Conservation (phyloP, 2,329 filamentous ascomycete species). For the Colletotrichum sp. region DNA sequence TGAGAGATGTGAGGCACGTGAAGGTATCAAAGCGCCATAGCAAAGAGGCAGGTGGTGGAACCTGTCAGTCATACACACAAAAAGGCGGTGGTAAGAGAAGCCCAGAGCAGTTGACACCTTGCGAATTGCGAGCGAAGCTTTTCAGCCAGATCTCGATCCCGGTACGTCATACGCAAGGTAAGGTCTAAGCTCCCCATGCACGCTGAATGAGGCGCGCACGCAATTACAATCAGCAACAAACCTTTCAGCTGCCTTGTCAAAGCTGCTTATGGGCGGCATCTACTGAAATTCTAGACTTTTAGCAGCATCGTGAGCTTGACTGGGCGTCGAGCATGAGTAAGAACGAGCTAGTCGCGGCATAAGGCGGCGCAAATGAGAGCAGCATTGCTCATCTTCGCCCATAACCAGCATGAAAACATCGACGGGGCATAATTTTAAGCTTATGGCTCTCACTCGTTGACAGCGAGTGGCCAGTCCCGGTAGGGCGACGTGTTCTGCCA, state of each 20-base stretch:
- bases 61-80: background rate
- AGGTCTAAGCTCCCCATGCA: background rate
- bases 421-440: constrained; percentile 6
- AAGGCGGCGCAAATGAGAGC: background rate
- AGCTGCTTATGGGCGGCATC: background rate
- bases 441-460: background rate
- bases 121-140: background rate
- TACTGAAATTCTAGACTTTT: background rate
- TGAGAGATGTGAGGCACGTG: background rate
- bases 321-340: background rate
- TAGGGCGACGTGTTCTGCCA: constrained; percentile 8
- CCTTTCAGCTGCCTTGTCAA: background rate
- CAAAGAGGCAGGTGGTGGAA: background rate
- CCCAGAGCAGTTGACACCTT: background rate
- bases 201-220: background rate
- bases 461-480: background rate
- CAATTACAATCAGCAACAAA: background rate
- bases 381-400: background rate
- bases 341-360: background rate
- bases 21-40: background rate
- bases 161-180: background rate
- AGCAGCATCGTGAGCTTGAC: background rate
- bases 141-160: constrained; percentile 12
- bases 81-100: background rate
- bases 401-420: background rate